Evolutionary conservation across 768 basidiomycete species (phyloP), one percentile per base, ranked within the genome.

Genomic region (Russula sp.): DNA sequence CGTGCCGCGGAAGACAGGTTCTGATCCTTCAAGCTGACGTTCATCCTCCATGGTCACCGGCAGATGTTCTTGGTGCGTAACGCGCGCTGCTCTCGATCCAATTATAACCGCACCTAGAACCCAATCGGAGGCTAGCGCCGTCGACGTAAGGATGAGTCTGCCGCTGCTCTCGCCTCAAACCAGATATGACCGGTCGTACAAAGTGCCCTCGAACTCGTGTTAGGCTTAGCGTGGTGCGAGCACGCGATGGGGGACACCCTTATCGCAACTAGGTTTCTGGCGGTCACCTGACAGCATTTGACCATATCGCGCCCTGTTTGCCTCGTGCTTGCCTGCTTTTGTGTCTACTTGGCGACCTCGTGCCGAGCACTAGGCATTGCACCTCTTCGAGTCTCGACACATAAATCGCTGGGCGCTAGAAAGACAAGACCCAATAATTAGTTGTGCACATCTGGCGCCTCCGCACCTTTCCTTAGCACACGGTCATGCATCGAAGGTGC

Each of bases 241-340:
- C 52, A 59, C 62, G 57, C 40, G 51, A 47, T 27, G 14, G 27
- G 37, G 32, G 16, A 14, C 18, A 31, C 42, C 45, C 44, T 44
- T 37, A 49, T 53, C 42, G 52, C 31, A 32, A 20, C 54, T 55
- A 18, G 35, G 16, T 8, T 34, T 5, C 37, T 13, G 55, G 7
- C 18, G 16, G 44, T 59, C 63, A 64, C 58, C 63, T 64, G 63
- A 64, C 54, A 34, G 57, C 40, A 64, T 64, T 55, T 64, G 63
- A 27, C 63, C 37, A 45, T 32, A 34, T 50, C 56, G 37, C 35
- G 32, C 49, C 45, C 27, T 6, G 18, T 27, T 54, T 10, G 62
- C 63, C 63, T 59, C 63, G 39, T 59, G 57, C 63, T 42, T 14
- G 39, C 62, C 50, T 58, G 45, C 42, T 53, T 52, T 63, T 16